These are phyloP conservation scores for Aspergillus nanangensis DNA, from an alignment of 495 filamentous ascomycete genomes.

Conservation along the genomic window DNA sequence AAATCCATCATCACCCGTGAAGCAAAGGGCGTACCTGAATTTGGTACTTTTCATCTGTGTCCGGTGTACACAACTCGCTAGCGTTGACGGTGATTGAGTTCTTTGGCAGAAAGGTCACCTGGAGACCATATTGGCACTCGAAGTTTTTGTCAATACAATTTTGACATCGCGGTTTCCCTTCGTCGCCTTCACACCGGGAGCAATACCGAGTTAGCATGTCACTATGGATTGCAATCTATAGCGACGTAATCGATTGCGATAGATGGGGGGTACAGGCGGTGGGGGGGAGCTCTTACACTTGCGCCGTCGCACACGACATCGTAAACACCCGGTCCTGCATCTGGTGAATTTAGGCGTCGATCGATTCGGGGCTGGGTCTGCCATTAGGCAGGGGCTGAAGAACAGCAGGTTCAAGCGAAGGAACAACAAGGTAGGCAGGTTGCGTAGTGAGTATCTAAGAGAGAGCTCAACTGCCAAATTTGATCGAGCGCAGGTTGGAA, in stretches of 20 bases:
- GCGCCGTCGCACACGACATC: slow-evolving; percentile 36
- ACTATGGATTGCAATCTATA: too few species aligned
- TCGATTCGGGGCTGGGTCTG: not conserved
- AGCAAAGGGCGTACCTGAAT: slow-evolving; percentile 17
- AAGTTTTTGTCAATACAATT: slow-evolving; percentile 38
- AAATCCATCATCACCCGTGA: too few species aligned
- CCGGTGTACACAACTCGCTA: slow-evolving; percentile 4
- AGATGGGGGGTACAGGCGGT: too few species aligned
- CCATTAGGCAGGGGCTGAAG: not conserved
- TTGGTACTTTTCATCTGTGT: slow-evolving; percentile 12
- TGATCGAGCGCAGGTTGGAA: not conserved
- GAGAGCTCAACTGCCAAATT: not conserved
- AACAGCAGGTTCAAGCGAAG: not conserved
- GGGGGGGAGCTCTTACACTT: too few species aligned
- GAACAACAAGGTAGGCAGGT: not conserved
- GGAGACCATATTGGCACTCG: slow-evolving; percentile 34
- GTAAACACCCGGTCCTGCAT: slow-evolving; percentile 40
- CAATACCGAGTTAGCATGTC: not conserved
- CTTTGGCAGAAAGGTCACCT: slow-evolving; percentile 37
- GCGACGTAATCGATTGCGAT: too few species aligned
- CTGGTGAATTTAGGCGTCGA: slow-evolving; percentile 19
- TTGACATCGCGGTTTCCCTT: slow-evolving; percentile 35
- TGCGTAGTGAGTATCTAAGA: not conserved
- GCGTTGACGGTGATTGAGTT: slow-evolving; percentile 29
- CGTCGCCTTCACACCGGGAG: slow-evolving; percentile 31